Percentiles rank a stretch among this genome's conserved stretches.
Evolutionary conservation across 345 rosid species (phyloP).

Genomic region (Heritiera fomes): DNA sequence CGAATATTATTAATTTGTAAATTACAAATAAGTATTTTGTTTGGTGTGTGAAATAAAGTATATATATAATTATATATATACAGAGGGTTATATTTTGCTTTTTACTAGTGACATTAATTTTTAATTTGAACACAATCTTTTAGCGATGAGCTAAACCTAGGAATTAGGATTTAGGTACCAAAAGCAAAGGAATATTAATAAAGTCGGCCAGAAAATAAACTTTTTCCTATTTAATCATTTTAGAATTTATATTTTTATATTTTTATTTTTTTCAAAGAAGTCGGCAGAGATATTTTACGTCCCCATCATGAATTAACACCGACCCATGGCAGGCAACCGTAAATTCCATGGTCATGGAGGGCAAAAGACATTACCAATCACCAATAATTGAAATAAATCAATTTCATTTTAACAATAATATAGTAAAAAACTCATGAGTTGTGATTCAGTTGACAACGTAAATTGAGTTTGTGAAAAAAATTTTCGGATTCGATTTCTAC

Average conservation of each 20-base stretch:
- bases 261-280: slow-evolving; percentile 21
- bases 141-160: no score
- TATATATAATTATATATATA: no score
- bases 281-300: slow-evolving; percentile 21
- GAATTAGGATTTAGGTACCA: background rate
- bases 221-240: no score
- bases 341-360: slow-evolving; percentile 18
- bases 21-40: no score
- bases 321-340: slow-evolving; percentile 24
- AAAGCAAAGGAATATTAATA: background rate
- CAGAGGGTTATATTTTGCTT: background rate
- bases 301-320: slow-evolving; percentile 9
- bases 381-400: slow-evolving; percentile 10
- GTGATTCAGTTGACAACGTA: no score
- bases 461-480: no score
- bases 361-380: background rate
- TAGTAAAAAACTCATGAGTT: background rate
- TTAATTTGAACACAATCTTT: background rate
- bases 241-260: background rate
- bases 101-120: background rate
- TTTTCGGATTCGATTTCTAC: no score
- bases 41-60: no score
- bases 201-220: background rate
- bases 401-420: background rate
- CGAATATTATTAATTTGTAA: no score